A percentile compares a stretch with the other conserved stretches of the same genome.
These are phyloP conservation scores for Penicillium samsonianum DNA, from an alignment of 495 filamentous ascomycete species.

Conservation along the genomic window DNA sequence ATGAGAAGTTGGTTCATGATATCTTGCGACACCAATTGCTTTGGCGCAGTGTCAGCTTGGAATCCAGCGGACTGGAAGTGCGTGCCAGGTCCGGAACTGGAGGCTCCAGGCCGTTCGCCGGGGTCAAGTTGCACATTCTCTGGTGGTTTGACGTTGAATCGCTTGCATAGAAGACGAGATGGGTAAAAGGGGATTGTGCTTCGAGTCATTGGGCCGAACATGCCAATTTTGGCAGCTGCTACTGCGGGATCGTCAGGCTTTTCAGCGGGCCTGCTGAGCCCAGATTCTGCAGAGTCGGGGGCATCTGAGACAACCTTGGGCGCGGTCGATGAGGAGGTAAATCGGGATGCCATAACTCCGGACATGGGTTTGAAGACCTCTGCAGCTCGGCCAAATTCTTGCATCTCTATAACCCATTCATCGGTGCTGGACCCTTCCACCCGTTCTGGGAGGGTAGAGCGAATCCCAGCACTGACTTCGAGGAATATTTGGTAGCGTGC, in stretches of 20 bases:
- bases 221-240: constrained; percentile 84
- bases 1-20: constrained; percentile 43
- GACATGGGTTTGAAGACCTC: constrained; percentile 91
- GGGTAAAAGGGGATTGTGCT: constrained; percentile 74
- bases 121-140: constrained; percentile 67
- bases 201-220: constrained; percentile 90
- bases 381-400: constrained; percentile 86
- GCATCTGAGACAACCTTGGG: constrained; percentile 47
- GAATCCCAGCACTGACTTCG: constrained; percentile 71
- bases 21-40: constrained; percentile 44
- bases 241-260: constrained; percentile 79
- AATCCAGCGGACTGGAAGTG: constrained; percentile 42
- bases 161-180: constrained; percentile 82
- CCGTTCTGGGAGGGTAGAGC: constrained; percentile 59
- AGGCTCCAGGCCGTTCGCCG: constrained; percentile 31
- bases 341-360: constrained; percentile 87
- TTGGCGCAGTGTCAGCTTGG: constrained; percentile 33
- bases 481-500: constrained; percentile 78
- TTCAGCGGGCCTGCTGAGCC: constrained; percentile 56
- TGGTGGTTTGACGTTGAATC: constrained; percentile 82
- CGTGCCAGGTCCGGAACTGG: constrained; percentile 23
- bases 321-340: constrained; percentile 69
- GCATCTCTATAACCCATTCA: constrained; percentile 77
- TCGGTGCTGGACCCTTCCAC: constrained; percentile 58
- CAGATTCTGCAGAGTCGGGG: constrained; percentile 36